Evolutionary conservation across 805 yeast genomes (phyloP).

Genomic region (Millerozyma miso): DNA sequence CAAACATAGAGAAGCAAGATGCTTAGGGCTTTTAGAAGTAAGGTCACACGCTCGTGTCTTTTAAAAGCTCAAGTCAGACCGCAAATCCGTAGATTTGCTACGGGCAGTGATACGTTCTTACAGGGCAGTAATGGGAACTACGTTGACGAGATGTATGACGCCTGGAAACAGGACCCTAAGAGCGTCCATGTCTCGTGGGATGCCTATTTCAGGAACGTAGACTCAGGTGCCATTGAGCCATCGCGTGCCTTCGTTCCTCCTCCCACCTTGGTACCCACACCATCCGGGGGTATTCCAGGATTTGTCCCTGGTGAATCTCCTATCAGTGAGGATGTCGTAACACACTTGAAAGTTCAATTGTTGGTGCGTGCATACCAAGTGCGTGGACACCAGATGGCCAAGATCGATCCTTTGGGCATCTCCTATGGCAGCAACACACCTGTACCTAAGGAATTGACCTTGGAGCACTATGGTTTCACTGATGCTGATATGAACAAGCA

Average conservation of each 20-base stretch:
- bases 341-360: slow-evolving; percentile 92
- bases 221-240: slow-evolving; percentile 63
- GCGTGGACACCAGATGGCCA: slow-evolving; percentile 95
- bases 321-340: slow-evolving; percentile 60
- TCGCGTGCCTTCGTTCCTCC: slow-evolving; percentile 83
- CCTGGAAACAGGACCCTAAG: slow-evolving; percentile 87
- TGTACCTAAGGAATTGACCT: slow-evolving; percentile 80
- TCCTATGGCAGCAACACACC: slow-evolving; percentile 70
- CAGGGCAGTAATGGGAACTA: slow-evolving; percentile 84
- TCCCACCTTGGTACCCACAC: slow-evolving; percentile 80
- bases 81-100: slow-evolving; percentile 26
- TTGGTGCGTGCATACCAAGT: slow-evolving; percentile 98
- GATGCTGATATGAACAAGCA: slow-evolving; percentile 78
- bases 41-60: slow-evolving; percentile 30
- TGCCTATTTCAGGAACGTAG: slow-evolving; percentile 90
- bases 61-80: slow-evolving; percentile 23
- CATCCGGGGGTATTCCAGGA: slow-evolving; percentile 71
- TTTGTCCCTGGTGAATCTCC: slow-evolving; percentile 52
- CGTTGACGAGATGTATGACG: slow-evolving; percentile 95
- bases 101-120: slow-evolving; percentile 66
- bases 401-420: slow-evolving; percentile 91
- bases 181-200: slow-evolving; percentile 97
- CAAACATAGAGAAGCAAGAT: slow-evolving; percentile 11
- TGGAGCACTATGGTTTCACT: slow-evolving; percentile 89
- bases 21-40: slow-evolving; percentile 42